phyloP scores from a whole-genome alignment of 2,329 filamentous ascomycete genomes.

The Colletotrichum sp. region DNA sequence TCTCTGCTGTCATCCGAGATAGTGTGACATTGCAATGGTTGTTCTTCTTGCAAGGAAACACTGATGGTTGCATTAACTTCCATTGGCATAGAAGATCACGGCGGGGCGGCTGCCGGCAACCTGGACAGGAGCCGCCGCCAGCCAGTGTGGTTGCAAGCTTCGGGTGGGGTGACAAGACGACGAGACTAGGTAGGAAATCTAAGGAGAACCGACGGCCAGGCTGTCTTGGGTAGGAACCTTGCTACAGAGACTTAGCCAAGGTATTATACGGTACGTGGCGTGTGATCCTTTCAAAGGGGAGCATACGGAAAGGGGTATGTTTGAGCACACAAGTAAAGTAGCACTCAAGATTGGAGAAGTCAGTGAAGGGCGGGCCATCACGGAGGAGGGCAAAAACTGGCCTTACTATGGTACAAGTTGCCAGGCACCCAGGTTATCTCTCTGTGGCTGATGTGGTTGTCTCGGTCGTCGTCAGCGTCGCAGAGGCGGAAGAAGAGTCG shows the following conservation, averaged over 20 bases:
- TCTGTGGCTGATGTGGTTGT: not conserved
- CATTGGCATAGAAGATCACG: not conserved
- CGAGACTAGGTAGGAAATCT: not conserved
- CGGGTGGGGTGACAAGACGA: not conserved
- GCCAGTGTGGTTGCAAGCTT: not conserved
- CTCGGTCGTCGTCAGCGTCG: conserved; percentile 1
- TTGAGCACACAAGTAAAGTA: not conserved
- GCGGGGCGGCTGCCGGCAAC: not conserved
- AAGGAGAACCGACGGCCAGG: not conserved
- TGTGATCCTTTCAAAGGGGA: not conserved
- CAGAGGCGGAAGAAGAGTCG: not conserved
- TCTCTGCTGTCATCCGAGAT: conserved; percentile 1
- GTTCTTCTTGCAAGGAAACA: not conserved
- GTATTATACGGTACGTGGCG: not conserved
- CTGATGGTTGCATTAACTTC: not conserved
- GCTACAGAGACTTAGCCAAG: not conserved
- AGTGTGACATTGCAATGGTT: not conserved
- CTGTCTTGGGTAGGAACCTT: not conserved
- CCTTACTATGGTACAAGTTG: not conserved
- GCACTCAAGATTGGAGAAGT: not conserved
- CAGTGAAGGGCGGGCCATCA: not conserved
- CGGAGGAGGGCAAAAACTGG: not conserved
- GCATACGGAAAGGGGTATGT: not conserved
- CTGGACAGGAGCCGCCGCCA: not conserved
- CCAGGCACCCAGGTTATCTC: not conserved